Base-by-base conservation (phyloP, 306 rosid genomes). In the Hippophae tibetana region DNA sequence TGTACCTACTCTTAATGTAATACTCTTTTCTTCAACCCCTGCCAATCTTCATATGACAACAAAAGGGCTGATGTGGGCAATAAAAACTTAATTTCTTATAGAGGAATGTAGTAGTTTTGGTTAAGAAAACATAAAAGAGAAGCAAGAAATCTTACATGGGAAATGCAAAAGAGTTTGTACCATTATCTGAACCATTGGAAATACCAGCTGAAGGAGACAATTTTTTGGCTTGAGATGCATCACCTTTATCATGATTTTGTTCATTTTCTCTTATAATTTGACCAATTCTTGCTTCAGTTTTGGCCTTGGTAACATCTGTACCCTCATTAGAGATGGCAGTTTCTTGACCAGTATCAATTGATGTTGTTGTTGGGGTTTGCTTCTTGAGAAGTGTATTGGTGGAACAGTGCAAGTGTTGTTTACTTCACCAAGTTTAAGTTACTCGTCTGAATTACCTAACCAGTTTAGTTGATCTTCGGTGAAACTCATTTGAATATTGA, bases 401-500 rank as follows among this genome's bases (percentile, higher is more conserved):
- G 71, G 76, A 57, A 69, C 65, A 9, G 50, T 7, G 56, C 23
- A 18, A 18, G 23, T 18, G 23, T 54, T 46, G 57, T 9, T 7
- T 2, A 7, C 9, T 6, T 84, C 88, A 43, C 79, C 79, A 8
- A 71, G 69, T 42, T 58, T 67, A 42, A 66, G 84, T 45, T 77
- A 65, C 66, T 81, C 86, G 2, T 80, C 86, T 13, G 86, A 81
- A 71, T 81, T 81, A 41, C 73, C 67, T 1, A 70, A 12, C 72
- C 67, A 77, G 7, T 43, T 8, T 47, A 67, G 11, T 11, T 80
- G 65, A 3, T 93, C 99, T 43, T 40, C 79, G 10, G 87, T 80
- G 79, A 93, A 93, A 64, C 99, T 93, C 79, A 68, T 77, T 60
- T 88, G 84, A 62, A 93, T 93, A 82, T 97, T 93, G 61, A 93